Evolutionary conservation across 495 filamentous ascomycete genomes (phyloP).

Genomic region (Aspergillus nidulans): DNA sequence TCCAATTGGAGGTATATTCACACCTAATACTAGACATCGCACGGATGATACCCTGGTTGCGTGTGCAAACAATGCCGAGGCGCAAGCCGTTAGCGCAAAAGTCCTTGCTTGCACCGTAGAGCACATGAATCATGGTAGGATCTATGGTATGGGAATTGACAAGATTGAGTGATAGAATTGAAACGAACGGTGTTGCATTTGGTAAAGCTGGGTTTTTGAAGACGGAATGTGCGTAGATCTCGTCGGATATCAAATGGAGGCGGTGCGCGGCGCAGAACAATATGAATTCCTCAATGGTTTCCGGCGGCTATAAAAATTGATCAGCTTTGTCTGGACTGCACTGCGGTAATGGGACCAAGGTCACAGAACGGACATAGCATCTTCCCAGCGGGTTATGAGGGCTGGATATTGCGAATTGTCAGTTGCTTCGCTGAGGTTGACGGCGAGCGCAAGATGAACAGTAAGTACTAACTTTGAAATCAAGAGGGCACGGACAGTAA

Average conservation of each 20-base stretch:
- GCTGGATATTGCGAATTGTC: constrained; percentile 34
- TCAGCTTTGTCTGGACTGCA: no score
- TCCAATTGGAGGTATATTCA: not conserved
- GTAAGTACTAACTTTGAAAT: not conserved
- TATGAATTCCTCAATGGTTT: constrained; percentile 44
- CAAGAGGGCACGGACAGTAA: not conserved
- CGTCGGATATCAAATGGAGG: constrained; percentile 59
- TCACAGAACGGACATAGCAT: constrained; percentile 49
- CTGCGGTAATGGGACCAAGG: no score
- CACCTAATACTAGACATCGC: constrained; percentile 30
- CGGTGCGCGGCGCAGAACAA: constrained; percentile 49
- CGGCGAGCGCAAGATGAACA: no score
- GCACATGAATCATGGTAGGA: constrained; percentile 48
- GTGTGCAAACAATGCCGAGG: constrained; percentile 29
- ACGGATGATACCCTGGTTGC: no score
- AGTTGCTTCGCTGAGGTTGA: no score
- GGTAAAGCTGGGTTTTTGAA: constrained; percentile 37
- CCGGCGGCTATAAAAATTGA: not conserved
- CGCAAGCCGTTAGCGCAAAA: constrained; percentile 54
- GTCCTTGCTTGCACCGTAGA: constrained; percentile 62
- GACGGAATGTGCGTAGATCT: constrained; percentile 57
- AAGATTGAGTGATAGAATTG: constrained; percentile 46
- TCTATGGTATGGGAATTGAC: constrained; percentile 40
- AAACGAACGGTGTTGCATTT: constrained; percentile 23
- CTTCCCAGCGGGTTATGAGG: constrained; percentile 59